Conservation (phyloP, 345 rosid species). For the Excoecaria agallocha region DNA sequence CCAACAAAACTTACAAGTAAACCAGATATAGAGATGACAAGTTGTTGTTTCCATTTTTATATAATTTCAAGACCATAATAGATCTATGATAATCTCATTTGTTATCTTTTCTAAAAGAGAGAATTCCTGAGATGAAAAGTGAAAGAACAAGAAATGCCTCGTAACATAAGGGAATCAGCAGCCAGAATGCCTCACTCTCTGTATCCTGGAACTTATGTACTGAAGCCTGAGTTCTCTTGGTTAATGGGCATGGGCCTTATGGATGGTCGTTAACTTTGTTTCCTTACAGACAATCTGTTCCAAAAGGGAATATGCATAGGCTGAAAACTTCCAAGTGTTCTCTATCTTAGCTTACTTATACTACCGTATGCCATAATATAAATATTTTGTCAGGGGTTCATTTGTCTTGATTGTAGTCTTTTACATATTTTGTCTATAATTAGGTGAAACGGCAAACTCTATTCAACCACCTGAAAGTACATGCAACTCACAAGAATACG, state of each 20-base stretch:
- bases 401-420: neutral
- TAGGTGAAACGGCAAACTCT: constrained; percentile 84
- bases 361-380: neutral
- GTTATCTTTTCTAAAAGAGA: neutral
- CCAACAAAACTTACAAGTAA: no score
- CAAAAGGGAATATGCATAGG: neutral
- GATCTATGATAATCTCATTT: no score
- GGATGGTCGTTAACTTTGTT: neutral
- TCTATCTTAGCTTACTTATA: neutral
- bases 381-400: no score
- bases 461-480: constrained; percentile 55
- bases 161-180: neutral
- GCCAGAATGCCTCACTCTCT: neutral
- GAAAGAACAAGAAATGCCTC: neutral
- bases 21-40: no score
- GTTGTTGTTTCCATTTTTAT: no score
- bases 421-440: neutral
- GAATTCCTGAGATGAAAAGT: neutral
- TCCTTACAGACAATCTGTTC: neutral
- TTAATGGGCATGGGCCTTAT: neutral
- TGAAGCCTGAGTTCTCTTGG: neutral
- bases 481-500: constrained; percentile 51
- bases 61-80: no score
- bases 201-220: neutral
- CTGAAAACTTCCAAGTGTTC: neutral